These are phyloP conservation scores for Rhododendron griersonianum DNA, from an alignment of 148 eudicot genomes.

Conservation along the genomic window DNA sequence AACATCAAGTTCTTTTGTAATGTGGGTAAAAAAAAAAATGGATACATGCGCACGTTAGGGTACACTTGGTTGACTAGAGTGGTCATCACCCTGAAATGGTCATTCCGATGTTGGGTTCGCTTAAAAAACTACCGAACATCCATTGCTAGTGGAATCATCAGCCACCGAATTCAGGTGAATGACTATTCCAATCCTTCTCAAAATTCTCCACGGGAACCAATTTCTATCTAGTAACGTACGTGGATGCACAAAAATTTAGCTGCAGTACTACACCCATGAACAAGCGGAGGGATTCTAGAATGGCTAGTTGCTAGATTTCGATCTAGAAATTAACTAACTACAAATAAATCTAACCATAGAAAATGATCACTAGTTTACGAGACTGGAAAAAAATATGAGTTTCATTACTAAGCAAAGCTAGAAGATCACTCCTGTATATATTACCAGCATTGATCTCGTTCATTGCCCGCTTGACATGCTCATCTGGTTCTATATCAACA, in stretches of 20 bases:
- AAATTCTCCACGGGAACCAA: background rate
- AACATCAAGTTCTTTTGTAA: too few relatives aligned
- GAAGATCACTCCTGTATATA: background rate
- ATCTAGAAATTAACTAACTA: background rate
- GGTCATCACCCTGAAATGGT: background rate
- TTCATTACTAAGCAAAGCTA: background rate
- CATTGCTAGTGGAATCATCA: too few relatives aligned
- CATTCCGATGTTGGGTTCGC: background rate
- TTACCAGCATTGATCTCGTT: slow-evolving; percentile 63
- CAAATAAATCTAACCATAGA: background rate
- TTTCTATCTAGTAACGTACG: background rate
- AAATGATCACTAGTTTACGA: background rate
- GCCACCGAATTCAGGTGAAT: too few relatives aligned
- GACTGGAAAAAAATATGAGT: background rate
- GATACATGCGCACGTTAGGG: too few relatives aligned
- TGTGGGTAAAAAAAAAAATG: too few relatives aligned
- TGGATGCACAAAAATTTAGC: too few relatives aligned
- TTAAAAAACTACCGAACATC: background rate
- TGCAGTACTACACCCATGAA: background rate
- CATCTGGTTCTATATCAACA: slow-evolving; percentile 73
- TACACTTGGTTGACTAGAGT: too few relatives aligned
- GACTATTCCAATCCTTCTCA: too few relatives aligned
- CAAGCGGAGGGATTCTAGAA: background rate
- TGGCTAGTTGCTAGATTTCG: background rate
- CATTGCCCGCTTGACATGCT: slow-evolving; percentile 72